A percentile compares a stretch with the other conserved stretches of the same genome.
phyloP scores from a whole-genome alignment of 106 monocot genomes.

The Dactylorhiza incarnata region DNA sequence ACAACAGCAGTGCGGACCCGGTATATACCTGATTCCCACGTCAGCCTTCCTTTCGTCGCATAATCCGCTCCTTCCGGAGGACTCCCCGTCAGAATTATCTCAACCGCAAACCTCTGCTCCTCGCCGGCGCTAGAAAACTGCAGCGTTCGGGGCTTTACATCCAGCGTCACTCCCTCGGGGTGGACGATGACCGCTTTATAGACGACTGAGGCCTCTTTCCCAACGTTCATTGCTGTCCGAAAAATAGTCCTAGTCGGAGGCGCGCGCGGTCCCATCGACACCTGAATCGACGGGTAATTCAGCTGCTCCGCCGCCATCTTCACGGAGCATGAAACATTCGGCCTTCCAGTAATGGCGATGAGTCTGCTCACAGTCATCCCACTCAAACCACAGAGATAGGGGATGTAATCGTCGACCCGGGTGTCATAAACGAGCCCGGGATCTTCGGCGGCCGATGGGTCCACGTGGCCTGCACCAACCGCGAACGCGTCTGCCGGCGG shows the following conservation, averaged over 20 bases:
- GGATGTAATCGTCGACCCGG: constrained; percentile 1
- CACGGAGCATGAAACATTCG: background rate
- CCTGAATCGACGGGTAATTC: constrained; percentile 41
- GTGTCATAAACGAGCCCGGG: constrained; percentile 15
- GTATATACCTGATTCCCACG: background rate
- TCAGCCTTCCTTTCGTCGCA: background rate
- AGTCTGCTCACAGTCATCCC: background rate
- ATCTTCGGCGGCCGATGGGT: background rate
- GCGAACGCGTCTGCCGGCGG: background rate
- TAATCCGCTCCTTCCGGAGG: background rate
- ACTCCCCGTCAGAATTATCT: background rate
- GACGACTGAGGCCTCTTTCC: constrained; percentile 1
- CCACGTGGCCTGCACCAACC: constrained; percentile 10
- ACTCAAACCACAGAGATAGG: constrained; percentile 14
- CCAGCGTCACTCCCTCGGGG: constrained; percentile 16
- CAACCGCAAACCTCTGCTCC: background rate
- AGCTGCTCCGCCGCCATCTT: constrained; percentile 13
- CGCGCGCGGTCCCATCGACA: constrained; percentile 1
- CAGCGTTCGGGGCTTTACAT: constrained; percentile 15
- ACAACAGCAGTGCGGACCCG: background rate
- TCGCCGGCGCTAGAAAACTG: constrained; percentile 6
- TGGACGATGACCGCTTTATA: constrained; percentile 8
- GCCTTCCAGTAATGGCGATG: background rate
- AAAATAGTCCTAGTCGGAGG: background rate
- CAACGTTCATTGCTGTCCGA: constrained; percentile 37